A percentile compares a stretch with the other conserved stretches of the same genome.
phyloP scores from a whole-genome alignment of 2,329 filamentous ascomycete species.

The Ophiostoma novo-ulmi region DNA sequence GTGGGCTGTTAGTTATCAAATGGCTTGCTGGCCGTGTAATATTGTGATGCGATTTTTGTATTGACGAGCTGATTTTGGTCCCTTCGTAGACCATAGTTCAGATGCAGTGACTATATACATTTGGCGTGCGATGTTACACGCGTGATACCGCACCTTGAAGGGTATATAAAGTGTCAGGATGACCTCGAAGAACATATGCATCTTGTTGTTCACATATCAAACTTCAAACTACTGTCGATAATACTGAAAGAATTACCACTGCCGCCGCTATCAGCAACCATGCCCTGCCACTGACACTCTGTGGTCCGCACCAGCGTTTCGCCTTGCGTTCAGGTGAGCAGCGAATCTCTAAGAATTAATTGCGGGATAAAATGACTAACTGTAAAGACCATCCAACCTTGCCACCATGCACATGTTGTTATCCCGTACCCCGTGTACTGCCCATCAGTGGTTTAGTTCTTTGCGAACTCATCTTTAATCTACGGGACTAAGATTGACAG shows the following conservation, averaged over 20 bases:
- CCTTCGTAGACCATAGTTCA: not conserved
- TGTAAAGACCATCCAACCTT: not conserved
- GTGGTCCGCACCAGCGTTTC: not conserved
- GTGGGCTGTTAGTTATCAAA: not conserved
- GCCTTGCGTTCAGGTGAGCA: not conserved
- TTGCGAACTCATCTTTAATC: not conserved
- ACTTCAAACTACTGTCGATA: not conserved
- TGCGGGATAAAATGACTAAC: not conserved
- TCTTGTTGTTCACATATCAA: not conserved
- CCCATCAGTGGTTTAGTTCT: not conserved
- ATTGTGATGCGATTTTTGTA: not conserved
- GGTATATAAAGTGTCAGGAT: not conserved
- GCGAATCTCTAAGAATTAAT: not conserved
- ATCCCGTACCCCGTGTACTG: slow-evolving; percentile 15
- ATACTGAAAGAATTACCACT: not conserved
- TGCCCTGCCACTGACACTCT: not conserved
- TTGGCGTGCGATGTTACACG: slow-evolving; percentile 1
- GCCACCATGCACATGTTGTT: slow-evolving; percentile 2
- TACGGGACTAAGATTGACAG: slow-evolving; percentile 14
- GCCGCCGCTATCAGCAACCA: not conserved
- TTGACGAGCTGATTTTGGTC: not conserved
- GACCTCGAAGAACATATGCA: no score
- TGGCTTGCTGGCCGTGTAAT: not conserved
- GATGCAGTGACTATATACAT: not conserved
- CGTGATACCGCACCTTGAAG: not conserved